These are phyloP conservation scores for Stentor roeselii DNA, from an alignment of 73 alveolate genomes.

Conservation along the genomic window DNA sequence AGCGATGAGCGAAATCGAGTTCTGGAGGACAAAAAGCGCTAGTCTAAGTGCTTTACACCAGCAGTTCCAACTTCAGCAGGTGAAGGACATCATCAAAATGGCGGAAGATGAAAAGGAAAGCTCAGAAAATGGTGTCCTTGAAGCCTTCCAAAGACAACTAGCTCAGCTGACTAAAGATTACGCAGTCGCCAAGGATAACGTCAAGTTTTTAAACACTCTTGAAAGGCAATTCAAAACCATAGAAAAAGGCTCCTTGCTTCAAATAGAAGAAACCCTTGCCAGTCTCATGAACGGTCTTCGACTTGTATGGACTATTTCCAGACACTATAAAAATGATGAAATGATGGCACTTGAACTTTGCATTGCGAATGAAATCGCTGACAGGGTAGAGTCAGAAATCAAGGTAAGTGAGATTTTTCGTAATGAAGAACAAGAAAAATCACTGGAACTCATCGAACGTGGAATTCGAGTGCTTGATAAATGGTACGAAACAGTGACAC, in stretches of 20 bases:
- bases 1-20: conserved; percentile 74
- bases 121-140: conserved; percentile 26
- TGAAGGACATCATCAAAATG: conserved; percentile 39
- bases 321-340: conserved; percentile 90
- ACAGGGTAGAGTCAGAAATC: conserved; percentile 89
- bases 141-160: conserved; percentile 51
- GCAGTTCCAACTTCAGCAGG: conserved; percentile 58
- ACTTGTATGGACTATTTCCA: conserved; percentile 94
- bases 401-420: conserved; percentile 80
- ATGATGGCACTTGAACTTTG: conserved; percentile 83
- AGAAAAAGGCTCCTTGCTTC: conserved; percentile 84
- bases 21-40: conserved; percentile 78
- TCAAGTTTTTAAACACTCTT: conserved; percentile 92
- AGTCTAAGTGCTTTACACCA: conserved; percentile 70
- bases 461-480: conserved; percentile 89
- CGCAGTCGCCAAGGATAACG: conserved; percentile 97
- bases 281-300: conserved; percentile 93
- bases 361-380: conserved; percentile 95
- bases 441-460: conserved; percentile 80
- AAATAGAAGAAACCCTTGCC: conserved; percentile 93
- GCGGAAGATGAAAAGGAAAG: background rate
- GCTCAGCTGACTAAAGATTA: conserved; percentile 81
- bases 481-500: conserved; percentile 87
- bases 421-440: conserved; percentile 64
- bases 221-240: conserved; percentile 94